A percentile compares a stretch with the other conserved stretches of the same genome.
These are phyloP conservation scores for Balansia obtecta DNA, from an alignment of 2,329 filamentous ascomycete genomes.

Conservation along the genomic window DNA sequence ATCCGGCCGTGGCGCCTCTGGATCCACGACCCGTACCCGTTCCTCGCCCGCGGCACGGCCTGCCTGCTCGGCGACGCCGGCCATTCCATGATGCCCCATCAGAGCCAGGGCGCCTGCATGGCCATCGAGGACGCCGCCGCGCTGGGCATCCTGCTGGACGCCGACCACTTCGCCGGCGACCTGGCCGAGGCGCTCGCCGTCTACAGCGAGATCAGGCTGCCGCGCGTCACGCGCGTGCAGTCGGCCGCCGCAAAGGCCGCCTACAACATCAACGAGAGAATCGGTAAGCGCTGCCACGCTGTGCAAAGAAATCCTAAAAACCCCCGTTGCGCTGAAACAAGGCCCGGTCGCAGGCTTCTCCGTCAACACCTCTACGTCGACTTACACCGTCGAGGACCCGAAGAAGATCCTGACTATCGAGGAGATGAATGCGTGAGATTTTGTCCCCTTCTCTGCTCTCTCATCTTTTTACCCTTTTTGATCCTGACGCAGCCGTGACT, in stretches of 20 bases:
- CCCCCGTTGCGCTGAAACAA: background rate
- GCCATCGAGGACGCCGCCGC: slow-evolving; percentile 54
- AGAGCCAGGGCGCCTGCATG: slow-evolving; percentile 55
- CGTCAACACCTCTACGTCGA: slow-evolving; percentile 39
- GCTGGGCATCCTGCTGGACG: slow-evolving; percentile 47
- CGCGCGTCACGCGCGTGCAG: slow-evolving; percentile 43
- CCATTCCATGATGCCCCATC: slow-evolving; percentile 56
- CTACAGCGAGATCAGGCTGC: slow-evolving; percentile 41
- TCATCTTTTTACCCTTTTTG: too few species aligned
- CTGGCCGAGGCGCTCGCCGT: slow-evolving; percentile 33
- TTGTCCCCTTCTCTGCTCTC: too few species aligned
- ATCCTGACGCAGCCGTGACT: too few species aligned
- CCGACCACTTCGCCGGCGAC: slow-evolving; percentile 32
- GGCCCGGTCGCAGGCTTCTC: slow-evolving; percentile 48
- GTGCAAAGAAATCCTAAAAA: too few species aligned
- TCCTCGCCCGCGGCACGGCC: slow-evolving; percentile 36
- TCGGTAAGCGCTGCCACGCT: too few species aligned
- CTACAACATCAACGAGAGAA: slow-evolving; percentile 51
- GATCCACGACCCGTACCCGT: slow-evolving; percentile 50
- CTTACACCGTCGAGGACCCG: slow-evolving; percentile 51
- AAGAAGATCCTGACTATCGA: slow-evolving; percentile 52
- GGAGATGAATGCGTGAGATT: slow-evolving; percentile 57
- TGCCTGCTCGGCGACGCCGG: slow-evolving; percentile 54
- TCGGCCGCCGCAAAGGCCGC: slow-evolving; percentile 43
- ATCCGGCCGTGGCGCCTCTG: slow-evolving; percentile 52